Base-by-base conservation (phyloP, 805 yeast genomes). In the Blastobotrys parvus region DNA sequence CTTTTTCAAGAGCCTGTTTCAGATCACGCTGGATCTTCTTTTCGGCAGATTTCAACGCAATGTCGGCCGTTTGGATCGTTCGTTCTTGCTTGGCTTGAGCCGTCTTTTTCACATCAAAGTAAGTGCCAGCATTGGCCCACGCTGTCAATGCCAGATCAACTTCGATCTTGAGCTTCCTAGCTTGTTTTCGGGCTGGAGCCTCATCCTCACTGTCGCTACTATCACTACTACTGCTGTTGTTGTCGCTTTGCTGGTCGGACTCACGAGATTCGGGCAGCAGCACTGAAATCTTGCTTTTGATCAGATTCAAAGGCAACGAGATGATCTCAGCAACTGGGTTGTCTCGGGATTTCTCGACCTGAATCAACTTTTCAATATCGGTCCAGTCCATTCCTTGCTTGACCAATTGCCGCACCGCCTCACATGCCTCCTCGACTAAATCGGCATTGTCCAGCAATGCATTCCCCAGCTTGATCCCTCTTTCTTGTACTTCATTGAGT, bases 361-460 rank as follows among this genome's bases (percentile, higher is more conserved):
- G 65, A 41, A 90, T 79, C 45, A 82, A 63, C 48, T 79, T 77
- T 57, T 83, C 95, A 48, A 89, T 89, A 47, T 86, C 82, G 35
- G 75, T 74, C 98, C 98, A 90, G 59, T 90, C 97, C 86, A 87
- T 85, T 49, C 85, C 89, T 56, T 85, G 92, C 44, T 81, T 79
- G 3, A 88, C 48, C 43, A 87, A 63, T 1, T 68, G 65, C 45
- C 80, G 82, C 3, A 90, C 83, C 2, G 83, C 80, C 5, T 58
- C 61, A 46, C 75, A 80, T 38, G 92, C 87, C 15, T 75, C 75
- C 39, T 82, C 92, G 3, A 89, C 87, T 20, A 75, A 52, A 21
- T 77, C 78, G 3, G 90, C 82, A 58, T 82, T 71, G 30, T 71
- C 65, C 47, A 84, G 81, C 22, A 90, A 78, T 3, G 82, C 65